phyloP scores from a whole-genome alignment of 1,284 basidiomycete species.

The Caloboletus firmus region DNA sequence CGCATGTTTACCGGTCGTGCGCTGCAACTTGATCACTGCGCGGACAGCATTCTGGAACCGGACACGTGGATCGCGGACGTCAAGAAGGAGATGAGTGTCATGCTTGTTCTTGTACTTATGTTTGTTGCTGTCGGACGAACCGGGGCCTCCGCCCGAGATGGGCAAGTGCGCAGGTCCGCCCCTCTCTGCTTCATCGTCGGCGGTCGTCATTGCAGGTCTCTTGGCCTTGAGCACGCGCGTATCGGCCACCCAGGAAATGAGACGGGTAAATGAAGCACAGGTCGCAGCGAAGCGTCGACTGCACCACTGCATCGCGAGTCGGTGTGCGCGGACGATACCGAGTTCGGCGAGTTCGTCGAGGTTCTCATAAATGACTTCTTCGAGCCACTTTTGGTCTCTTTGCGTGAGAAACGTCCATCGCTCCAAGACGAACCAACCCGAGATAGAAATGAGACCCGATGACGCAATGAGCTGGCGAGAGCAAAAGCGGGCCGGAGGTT shows the following conservation, averaged over 20 bases:
- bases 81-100: conserved; percentile 25
- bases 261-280: conserved; percentile 6
- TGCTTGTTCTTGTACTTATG: background rate
- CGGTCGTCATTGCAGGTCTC: background rate
- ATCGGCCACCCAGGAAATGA: conserved; percentile 15
- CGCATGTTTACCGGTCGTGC: conserved; percentile 27
- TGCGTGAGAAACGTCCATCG: conserved; percentile 67
- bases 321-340: conserved; percentile 37
- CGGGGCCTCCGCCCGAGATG: conserved; percentile 4
- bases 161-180: background rate
- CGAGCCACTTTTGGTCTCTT: conserved; percentile 72
- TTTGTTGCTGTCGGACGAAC: background rate
- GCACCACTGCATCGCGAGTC: conserved; percentile 26
- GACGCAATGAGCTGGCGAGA: conserved; percentile 51
- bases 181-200: background rate
- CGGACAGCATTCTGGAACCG: conserved; percentile 36
- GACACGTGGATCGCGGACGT: conserved; percentile 26
- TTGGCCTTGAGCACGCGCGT: background rate
- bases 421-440: conserved; percentile 74
- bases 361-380: conserved; percentile 58
- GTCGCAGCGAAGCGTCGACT: conserved; percentile 9
- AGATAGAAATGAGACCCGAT: conserved; percentile 76
- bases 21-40: conserved; percentile 32
- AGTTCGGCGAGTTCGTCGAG: conserved; percentile 43
- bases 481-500: background rate